Evolutionary conservation across 148 eudicot species (phyloP), one percentile per base, ranked within the genome.

Genomic region (Rhododendron henanense): DNA sequence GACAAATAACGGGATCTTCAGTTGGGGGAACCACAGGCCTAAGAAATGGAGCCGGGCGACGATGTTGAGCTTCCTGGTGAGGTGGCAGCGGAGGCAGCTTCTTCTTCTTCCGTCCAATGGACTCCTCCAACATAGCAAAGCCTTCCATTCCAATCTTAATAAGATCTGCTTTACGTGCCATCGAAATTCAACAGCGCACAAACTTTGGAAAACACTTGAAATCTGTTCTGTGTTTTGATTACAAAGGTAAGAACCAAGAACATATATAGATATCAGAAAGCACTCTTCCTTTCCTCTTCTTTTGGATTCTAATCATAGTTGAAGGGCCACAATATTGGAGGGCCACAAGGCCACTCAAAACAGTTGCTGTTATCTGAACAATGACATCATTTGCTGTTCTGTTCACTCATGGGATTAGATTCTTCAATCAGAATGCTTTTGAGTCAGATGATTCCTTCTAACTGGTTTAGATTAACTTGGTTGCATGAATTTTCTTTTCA

Each of bases 161-260:
- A 2, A 77, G 80, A 77, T 41, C 48, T 15, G 80, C 80, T 41
- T 21, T 10, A 33, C 80, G 28, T 51, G 87, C 37, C 87, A 83
- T 88, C 1, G 6, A 28, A 25, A 53, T 78, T 65, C 14, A 35
- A 77, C 44, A n/a, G 73, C 11, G 41, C 69, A 10, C 59, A 31
- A 23, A 21, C 53, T 86, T 81, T 8, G 6, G n/a, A n/a, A 2
- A 80, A 31, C 41, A 80, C 63, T 61, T 53, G 10, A 25, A 77
- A 25, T 21, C 13, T 23, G 51, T 44, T 78, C 3, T 39, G 23
- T 19, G 41, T 15, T 8, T 16, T 35, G 23, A 39, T 57, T 35
- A 75, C 41, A 14, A 74, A 25, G 18, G 19, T 31, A 33, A 33
- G 35, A 33, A 61, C 50, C 50, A 47, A 8, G 2, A 47, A 47